Percentiles rank a stretch among this genome's conserved stretches.
Evolutionary conservation across 129 eudicot species (phyloP).

Genomic region (Saposhnikovia divaricata): DNA sequence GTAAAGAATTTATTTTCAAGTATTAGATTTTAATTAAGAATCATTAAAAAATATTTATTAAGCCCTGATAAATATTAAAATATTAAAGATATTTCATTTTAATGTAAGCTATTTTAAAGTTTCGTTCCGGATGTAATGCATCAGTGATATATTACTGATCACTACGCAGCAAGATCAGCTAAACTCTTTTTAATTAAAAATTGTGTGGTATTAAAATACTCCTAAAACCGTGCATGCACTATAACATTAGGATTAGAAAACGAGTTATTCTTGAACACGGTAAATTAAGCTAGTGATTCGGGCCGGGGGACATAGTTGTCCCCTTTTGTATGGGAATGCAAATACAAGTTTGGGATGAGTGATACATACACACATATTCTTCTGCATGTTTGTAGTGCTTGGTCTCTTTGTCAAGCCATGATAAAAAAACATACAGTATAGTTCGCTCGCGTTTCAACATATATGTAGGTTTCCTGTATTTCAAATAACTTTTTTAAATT

Average conservation of each 20-base stretch:
- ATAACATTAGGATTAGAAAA: not conserved
- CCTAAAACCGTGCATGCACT: not conserved
- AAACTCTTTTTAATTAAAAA: not conserved
- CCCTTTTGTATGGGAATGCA: conserved; percentile 30
- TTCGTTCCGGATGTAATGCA: not conserved
- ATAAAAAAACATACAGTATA: not conserved
- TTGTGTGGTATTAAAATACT: not conserved
- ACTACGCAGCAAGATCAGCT: not conserved
- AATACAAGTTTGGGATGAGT: conserved; percentile 19
- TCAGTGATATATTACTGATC: not conserved
- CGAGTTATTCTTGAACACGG: not conserved
- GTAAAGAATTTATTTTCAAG: no score
- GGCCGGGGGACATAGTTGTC: conserved; percentile 44
- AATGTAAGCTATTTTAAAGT: no score
- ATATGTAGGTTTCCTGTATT: not conserved
- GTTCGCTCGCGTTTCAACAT: not conserved
- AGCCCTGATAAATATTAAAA: no score
- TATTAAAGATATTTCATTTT: no score
- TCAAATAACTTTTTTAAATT: not conserved
- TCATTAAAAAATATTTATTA: no score
- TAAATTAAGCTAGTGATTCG: conserved; percentile 22
- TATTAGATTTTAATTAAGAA: no score
- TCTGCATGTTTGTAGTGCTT: conserved; percentile 15
- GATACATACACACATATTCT: conserved; percentile 9
- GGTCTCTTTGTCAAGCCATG: conserved; percentile 23